phyloP scores from a whole-genome alignment of 176 grass and related monocot species.

The Oryza glaberrima region DNA sequence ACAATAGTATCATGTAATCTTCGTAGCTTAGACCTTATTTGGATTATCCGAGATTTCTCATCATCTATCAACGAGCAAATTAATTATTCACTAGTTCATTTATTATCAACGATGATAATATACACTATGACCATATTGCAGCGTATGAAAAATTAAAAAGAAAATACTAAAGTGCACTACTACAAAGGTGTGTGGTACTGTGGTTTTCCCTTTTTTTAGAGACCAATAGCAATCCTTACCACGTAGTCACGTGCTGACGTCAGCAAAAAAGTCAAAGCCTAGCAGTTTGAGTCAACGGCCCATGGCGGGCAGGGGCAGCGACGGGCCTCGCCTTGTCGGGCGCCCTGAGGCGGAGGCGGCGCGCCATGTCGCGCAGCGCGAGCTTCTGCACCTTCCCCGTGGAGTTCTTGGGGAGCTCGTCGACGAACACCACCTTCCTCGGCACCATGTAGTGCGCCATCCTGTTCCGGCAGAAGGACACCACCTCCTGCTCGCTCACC shows the following conservation, averaged over 20 bases:
- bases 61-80: too few species aligned
- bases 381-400: slow-evolving; percentile 73
- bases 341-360: slow-evolving; percentile 12
- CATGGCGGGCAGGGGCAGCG: not conserved
- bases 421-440: slow-evolving; percentile 63
- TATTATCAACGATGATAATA: too few species aligned
- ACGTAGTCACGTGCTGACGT: not conserved
- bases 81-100: too few species aligned
- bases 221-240: not conserved
- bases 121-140: not conserved
- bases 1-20: too few species aligned
- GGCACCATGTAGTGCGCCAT: slow-evolving; percentile 68
- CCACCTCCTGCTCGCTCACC: slow-evolving; percentile 55
- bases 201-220: too few species aligned
- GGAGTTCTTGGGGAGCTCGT: slow-evolving; percentile 63
- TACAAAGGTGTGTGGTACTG: not conserved
- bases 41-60: too few species aligned
- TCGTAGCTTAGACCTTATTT: too few species aligned
- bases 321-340: not conserved
- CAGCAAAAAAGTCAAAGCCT: not conserved
- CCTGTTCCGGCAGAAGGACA: slow-evolving; percentile 54
- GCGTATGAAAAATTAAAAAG: not conserved
- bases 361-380: slow-evolving; percentile 41
- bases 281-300: not conserved
- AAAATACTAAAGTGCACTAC: not conserved